Base-by-base conservation (phyloP, 2,329 filamentous ascomycete genomes). In the Diplodia seriata region DNA sequence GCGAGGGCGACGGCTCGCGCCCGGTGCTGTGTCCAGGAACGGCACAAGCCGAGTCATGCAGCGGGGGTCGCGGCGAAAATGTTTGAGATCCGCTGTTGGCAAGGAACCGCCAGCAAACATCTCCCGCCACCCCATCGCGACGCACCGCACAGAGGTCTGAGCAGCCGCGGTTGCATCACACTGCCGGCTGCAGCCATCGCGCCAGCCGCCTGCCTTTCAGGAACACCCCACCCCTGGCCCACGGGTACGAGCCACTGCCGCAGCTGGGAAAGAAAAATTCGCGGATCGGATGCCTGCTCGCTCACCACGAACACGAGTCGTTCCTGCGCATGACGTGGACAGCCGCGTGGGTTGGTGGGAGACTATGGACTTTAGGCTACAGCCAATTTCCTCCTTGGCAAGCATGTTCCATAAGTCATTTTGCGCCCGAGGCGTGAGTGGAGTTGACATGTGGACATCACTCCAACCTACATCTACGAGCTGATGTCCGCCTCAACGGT, bases 101-200 rank as follows among this genome's bases (percentile, higher is more conserved):
- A 14, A 63, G 59, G 59, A 63, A 51, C 33, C 59, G 59, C 59
- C 23, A 63, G 43, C 31, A 63, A 51, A 63, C 43, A 49, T 61
- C 15, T 29, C 47, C 59, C 59, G 47, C 59, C 59, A 51, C 59
- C 59, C 59, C 59, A 63, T 51, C 31, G 8, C 29, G 29, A 38
- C 20, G 43, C 43, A 51, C 59, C 59, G 47, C 59, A 8, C 40
- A 6, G 38, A 50, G 43, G 54, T 23, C 55, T 67, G 43, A 59
- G 64, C 54, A 56, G 38, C 53, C 40, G 47, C 53, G 38, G 4
- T 33, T 33, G 31, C 31, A 33, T 33, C 31, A 33, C 31, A 33
- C 8, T 33, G 31, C 31, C 31, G 31, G 64, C 50, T 26, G 51
- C 49, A 57, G 64, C 40, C 53, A 67, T 59, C 53, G 57, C 57